Evolutionary conservation across 2,329 filamentous ascomycete species (phyloP), one percentile per base, ranked within the genome.

Genomic region (Xylaria sp.): DNA sequence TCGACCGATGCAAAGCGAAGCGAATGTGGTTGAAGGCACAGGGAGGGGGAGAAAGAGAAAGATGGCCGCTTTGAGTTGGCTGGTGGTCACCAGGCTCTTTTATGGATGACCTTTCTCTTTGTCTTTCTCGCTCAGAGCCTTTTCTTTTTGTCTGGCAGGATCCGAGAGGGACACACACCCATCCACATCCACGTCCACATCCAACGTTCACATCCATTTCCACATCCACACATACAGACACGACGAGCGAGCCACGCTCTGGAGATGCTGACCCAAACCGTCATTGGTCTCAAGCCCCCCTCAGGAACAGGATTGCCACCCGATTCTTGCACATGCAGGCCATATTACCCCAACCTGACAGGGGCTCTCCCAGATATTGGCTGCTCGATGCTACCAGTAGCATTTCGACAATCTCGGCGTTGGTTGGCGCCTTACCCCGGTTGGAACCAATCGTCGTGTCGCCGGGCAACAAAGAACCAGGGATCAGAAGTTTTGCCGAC

Each of bases 11-110:
- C 23, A 5, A 30, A 30, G 23, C 5, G 30, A 57, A 64, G 59
- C 55, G 59, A 60, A 52, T 35, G 59, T 64, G 48, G 44, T 55
- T 58, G 34, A 30, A 55, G 52, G 58, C 39, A 59, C 48, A 50
- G 18, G 44, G 37, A 50, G 53, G 39, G 18, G 49, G 37, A 13
- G 9, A 56, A 30, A 13, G 8, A 19, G 8, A 18, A 19, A 11
- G 23, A 3, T 2, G 5, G 5, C 9, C 19, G 8, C 6, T 9
- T 10, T 23, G 30, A 58, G n/a, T 48, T 50, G 49, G 59, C 4
- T 34, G 47, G 30, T 11, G 37, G 37, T 34, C 37, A 30, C 34
- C 30, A 34, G 39, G 23, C 30, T 47, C 58, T 57, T 60, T 62
- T 60, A 64, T 62, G 55, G 49, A 9, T 51, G 49, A 30, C 49